Percentiles rank a stretch among this genome's conserved stretches.
Conservation (phyloP, 768 basidiomycete species). For the Phaeolepiota aurea region DNA sequence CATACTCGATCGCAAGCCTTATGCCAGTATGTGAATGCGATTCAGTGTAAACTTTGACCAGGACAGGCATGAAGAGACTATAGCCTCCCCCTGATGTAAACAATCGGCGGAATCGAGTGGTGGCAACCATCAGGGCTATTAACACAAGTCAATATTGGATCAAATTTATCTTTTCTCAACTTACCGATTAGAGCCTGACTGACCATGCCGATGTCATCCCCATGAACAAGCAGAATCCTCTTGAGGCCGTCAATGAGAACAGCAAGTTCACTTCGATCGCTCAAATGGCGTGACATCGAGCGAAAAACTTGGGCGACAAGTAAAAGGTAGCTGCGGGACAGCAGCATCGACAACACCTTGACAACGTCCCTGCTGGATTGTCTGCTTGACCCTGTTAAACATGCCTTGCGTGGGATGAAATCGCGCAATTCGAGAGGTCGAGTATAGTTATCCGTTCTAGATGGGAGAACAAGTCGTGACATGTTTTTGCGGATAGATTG, state of each 20-base stretch:
- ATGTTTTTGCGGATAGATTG: conserved; percentile 60
- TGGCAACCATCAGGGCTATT: conserved; percentile 64
- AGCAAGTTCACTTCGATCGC: conserved; percentile 59
- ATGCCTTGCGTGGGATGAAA: conserved; percentile 33
- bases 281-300: conserved; percentile 63
- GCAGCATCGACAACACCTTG: conserved; percentile 45
- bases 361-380: conserved; percentile 11
- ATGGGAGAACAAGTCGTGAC: conserved; percentile 51
- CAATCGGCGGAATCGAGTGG: conserved; percentile 68
- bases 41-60: conserved; percentile 66
- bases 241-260: conserved; percentile 65
- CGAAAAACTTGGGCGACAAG: conserved; percentile 65
- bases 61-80: conserved; percentile 63
- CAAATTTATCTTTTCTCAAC: conserved; percentile 9
- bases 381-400: conserved; percentile 1
- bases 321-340: conserved; percentile 63
- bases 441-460: conserved; percentile 17
- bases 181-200: conserved; percentile 64
- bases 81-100: conserved; percentile 69
- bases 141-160: conserved; percentile 1
- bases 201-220: conserved; percentile 72
- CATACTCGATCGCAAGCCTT: conserved; percentile 61
- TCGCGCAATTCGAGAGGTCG: conserved; percentile 33
- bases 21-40: conserved; percentile 49
- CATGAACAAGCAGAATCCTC: conserved; percentile 57